Base-by-base conservation (phyloP, 257 asterid genomes). In the Forsythia viridissima region DNA sequence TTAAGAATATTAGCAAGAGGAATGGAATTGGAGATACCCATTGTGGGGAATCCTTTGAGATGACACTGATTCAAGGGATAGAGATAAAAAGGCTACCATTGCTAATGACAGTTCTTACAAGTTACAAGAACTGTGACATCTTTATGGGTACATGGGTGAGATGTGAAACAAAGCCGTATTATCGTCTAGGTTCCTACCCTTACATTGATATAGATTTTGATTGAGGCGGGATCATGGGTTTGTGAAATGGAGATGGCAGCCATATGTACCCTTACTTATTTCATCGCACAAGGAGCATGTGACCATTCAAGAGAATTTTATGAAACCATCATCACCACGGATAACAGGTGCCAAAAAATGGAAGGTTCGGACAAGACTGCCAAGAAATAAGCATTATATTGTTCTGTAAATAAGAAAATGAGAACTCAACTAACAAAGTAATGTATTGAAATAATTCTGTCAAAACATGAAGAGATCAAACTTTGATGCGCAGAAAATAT, bases 181-280 rank as follows among this genome's bases (percentile, higher is more conserved):
- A 30, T 30, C 34, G 1, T 1, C 34, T 1, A 0, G 92, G 93
- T 74, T 93, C 99, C 10, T 93, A 98, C 80, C 98, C 97, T 70
- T 85, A 71, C 61, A 85, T 91, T 18, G 99, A 93, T 44, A 83
- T 77, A 82, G 98, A 93, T 85, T 94, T 94, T 41, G 93, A 91
- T 80, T 94, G 77, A 90, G 97, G 82, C 89, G 90, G 8, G 97
- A 94, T 82, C 80, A 65, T 21, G 88, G 84, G 82, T 94, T 76
- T 79, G 79, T 89, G 79, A 88, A 87, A 68, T 94, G 98, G 97
- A 92, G 85, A 88, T 94, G 97, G 97, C 96, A 88, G 85, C 95
- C 98, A 0, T 75, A 84, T 85, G 90, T 46, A 12, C 18, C 34
- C 34, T 30, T 30, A 1, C 34, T 30, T 30, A 30, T 30, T 46